Evolutionary conservation across 2,329 filamentous ascomycete genomes (phyloP).

Genomic region (Aureobasidium sp.): DNA sequence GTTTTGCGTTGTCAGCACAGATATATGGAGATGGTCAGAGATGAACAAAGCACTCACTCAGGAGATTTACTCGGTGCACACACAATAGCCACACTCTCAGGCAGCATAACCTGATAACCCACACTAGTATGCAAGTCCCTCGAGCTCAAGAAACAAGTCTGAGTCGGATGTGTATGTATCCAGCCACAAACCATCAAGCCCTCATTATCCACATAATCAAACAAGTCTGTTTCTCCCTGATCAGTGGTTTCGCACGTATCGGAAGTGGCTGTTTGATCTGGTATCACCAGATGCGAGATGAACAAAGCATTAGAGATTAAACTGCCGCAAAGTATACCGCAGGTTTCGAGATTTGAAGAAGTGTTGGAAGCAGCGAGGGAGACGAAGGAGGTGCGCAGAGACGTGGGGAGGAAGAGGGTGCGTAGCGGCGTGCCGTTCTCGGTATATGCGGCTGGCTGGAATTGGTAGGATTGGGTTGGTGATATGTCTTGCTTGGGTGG

Average conservation of each 20-base stretch:
- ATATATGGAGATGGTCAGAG: no score
- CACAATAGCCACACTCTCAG: constrained; percentile 93
- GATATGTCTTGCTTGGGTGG: constrained; percentile 38
- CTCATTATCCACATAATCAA: constrained; percentile 81
- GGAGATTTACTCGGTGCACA: constrained; percentile 78
- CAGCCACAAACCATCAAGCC: constrained; percentile 84
- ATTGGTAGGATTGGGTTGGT: constrained; percentile 55
- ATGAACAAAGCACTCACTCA: constrained; percentile 48
- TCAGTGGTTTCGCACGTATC: constrained; percentile 95
- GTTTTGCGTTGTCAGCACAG: not conserved
- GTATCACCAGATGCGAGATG: constrained; percentile 79
- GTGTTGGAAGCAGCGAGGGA: constrained; percentile 71
- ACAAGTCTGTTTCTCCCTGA: constrained; percentile 60
- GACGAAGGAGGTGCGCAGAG: constrained; percentile 68
- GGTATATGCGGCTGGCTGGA: constrained; percentile 77
- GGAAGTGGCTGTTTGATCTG: constrained; percentile 79
- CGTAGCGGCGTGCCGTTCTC: constrained; percentile 84
- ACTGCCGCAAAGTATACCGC: constrained; percentile 86
- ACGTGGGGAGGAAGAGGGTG: constrained; percentile 75
- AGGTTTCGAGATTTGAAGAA: constrained; percentile 76
- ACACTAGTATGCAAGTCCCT: constrained; percentile 89
- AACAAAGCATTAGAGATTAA: constrained; percentile 90
- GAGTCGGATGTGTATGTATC: constrained; percentile 96
- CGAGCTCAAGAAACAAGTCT: constrained; percentile 97
- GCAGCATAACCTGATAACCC: constrained; percentile 92